Conservation (phyloP, 106 monocot species). For the Dioscorea zingiberensis region DNA sequence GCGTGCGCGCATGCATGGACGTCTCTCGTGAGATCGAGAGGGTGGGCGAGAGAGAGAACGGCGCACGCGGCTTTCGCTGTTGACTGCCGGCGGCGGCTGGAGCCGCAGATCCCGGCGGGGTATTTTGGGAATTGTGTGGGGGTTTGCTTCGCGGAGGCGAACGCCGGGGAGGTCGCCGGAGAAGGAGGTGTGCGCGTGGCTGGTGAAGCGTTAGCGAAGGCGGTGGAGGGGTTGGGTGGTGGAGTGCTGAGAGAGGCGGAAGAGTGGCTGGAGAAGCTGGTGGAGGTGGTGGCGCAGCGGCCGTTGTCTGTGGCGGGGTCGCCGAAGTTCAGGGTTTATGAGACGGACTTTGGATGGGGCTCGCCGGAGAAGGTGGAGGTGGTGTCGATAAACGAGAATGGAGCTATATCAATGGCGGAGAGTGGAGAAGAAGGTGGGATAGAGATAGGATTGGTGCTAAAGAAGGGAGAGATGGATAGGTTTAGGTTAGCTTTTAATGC, state of each 20-base stretch:
- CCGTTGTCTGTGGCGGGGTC: constrained; percentile 22
- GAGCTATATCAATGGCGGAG: constrained; percentile 33
- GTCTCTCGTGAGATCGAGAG: not conserved
- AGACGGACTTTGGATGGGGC: constrained; percentile 40
- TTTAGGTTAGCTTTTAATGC: constrained; percentile 9
- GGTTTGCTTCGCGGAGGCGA: constrained; percentile 1
- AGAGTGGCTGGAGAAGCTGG: not conserved
- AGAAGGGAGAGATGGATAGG: constrained; percentile 5
- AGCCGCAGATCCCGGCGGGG: constrained; percentile 11
- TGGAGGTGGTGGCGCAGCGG: not conserved
- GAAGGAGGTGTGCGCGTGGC: constrained; percentile 12
- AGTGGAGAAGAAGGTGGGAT: constrained; percentile 23
- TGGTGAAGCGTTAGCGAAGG: constrained; percentile 3
- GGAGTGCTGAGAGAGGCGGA: constrained; percentile 7
- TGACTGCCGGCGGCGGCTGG: constrained; percentile 20
- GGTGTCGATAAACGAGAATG: constrained; percentile 7
- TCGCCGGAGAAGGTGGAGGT: constrained; percentile 35
- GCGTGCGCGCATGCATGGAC: not conserved
- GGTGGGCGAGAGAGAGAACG: not conserved
- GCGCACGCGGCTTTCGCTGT: not conserved
- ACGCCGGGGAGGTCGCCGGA: constrained; percentile 7
- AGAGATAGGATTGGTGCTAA: constrained; percentile 32
- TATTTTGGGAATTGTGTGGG: constrained; percentile 31
- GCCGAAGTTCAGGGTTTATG: constrained; percentile 31
- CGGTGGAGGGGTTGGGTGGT: constrained; percentile 12